Conservation (phyloP, 164 flowering plant species). For the Tinospora cordifolia region DNA sequence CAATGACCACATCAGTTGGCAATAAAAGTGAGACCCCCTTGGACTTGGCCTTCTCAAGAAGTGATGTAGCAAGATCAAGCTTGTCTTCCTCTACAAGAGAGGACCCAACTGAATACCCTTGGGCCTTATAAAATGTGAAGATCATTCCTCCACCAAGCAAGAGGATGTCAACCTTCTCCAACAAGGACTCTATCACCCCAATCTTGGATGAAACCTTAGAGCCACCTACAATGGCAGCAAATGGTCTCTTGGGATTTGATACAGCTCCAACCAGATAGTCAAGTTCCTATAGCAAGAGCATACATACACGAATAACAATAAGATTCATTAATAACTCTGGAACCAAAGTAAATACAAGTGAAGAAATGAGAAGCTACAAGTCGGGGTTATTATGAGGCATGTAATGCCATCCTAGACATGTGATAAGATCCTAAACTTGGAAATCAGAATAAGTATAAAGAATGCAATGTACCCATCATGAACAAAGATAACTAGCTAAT, state of each 20-base stretch:
- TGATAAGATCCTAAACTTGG: too few species aligned
- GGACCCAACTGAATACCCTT: conserved; percentile 62
- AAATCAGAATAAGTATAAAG: too few species aligned
- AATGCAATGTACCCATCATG: too few species aligned
- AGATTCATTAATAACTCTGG: neutral
- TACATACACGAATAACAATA: neutral
- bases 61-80: conserved; percentile 67
- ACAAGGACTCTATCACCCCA: conserved; percentile 76
- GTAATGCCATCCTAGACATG: too few species aligned
- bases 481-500: too few species aligned
- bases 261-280: conserved; percentile 91
- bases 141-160: conserved; percentile 88
- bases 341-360: neutral
- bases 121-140: conserved; percentile 89
- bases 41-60: conserved; percentile 71
- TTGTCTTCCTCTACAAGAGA: conserved; percentile 92
- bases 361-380: neutral
- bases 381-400: too few species aligned
- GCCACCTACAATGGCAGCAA: conserved; percentile 94
- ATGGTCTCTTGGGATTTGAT: conserved; percentile 73
- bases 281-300: conserved; percentile 47
- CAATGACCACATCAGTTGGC: conserved; percentile 79
- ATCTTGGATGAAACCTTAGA: conserved; percentile 81
- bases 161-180: conserved; percentile 66
- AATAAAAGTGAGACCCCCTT: conserved; percentile 71